Conservation (phyloP, 352 stramenopile species). For the Peronosclerospora sorghi region DNA sequence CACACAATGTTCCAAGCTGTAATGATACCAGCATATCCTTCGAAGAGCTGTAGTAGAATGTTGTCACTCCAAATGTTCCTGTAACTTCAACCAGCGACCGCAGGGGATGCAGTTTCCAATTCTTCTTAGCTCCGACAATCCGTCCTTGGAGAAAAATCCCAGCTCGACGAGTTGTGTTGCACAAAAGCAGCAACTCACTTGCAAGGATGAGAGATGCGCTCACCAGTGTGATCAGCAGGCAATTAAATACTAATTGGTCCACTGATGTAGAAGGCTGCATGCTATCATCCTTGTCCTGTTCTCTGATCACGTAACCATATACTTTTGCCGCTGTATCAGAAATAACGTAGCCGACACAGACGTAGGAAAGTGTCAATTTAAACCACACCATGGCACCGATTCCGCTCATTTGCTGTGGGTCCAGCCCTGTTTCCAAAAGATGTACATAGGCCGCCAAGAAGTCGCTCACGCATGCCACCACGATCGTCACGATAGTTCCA, state of each 20-base stretch:
- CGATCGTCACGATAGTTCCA: conserved; percentile 28
- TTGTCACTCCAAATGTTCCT: conserved; percentile 41
- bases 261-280: conserved; percentile 24
- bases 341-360: conserved; percentile 57
- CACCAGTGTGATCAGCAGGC: conserved; percentile 60
- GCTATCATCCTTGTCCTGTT: conserved; percentile 11
- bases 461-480: conserved; percentile 43
- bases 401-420: conserved; percentile 18
- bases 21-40: conserved; percentile 57
- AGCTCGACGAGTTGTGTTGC: conserved; percentile 39
- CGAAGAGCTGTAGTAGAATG: conserved; percentile 42
- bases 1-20: conserved; percentile 59
- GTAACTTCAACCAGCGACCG: conserved; percentile 54
- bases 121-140: conserved; percentile 51
- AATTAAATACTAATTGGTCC: conserved; percentile 59
- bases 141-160: conserved; percentile 59
- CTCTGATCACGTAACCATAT: conserved; percentile 28
- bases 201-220: conserved; percentile 64
- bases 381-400: conserved; percentile 47
- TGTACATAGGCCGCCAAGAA: conserved; percentile 43
- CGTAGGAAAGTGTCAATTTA: conserved; percentile 54
- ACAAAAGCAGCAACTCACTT: conserved; percentile 66
- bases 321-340: conserved; percentile 35
- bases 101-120: conserved; percentile 50
- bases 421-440: conserved; percentile 34